Percentiles rank a stretch among this genome's conserved stretches.
Evolutionary conservation across 352 stramenopile species (phyloP).

Genomic region (Saprolegnia diclina): DNA sequence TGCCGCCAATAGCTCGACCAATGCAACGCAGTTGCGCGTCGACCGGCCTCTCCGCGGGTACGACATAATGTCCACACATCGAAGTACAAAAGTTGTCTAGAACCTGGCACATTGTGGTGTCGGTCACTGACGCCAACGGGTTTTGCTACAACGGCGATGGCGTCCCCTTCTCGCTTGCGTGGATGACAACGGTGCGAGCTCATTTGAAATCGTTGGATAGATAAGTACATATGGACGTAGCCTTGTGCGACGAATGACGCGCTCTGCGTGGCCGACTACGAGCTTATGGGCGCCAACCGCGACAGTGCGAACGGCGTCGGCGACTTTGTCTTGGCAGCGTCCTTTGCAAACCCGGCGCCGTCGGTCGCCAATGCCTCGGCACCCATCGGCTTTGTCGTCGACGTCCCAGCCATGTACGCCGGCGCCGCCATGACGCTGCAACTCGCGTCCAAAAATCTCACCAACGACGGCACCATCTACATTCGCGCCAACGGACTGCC

Average conservation of each 20-base stretch:
- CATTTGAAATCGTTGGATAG: not conserved
- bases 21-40: not conserved
- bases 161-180: not conserved
- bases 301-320: not conserved
- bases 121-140: not conserved
- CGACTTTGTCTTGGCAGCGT: slow-evolving; percentile 12
- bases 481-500: slow-evolving; percentile 32
- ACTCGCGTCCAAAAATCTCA: slow-evolving; percentile 17
- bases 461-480: slow-evolving; percentile 29
- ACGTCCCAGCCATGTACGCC: slow-evolving; percentile 32
- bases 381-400: slow-evolving; percentile 24
- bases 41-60: slow-evolving; percentile 10
- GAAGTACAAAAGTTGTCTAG: not conserved
- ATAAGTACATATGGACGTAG: not conserved
- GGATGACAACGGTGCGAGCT: slow-evolving; percentile 10
- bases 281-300: not conserved
- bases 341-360: slow-evolving; percentile 3
- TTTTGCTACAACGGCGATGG: not conserved
- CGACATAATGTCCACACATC: not conserved
- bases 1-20: not conserved
- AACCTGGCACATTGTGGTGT: not conserved
- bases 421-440: slow-evolving; percentile 33
- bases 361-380: not conserved
- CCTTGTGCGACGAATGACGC: not conserved
- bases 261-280: not conserved